Evolutionary conservation across 352 stramenopile genomes (phyloP).

Genomic region (Pythium vanterpoolii): DNA sequence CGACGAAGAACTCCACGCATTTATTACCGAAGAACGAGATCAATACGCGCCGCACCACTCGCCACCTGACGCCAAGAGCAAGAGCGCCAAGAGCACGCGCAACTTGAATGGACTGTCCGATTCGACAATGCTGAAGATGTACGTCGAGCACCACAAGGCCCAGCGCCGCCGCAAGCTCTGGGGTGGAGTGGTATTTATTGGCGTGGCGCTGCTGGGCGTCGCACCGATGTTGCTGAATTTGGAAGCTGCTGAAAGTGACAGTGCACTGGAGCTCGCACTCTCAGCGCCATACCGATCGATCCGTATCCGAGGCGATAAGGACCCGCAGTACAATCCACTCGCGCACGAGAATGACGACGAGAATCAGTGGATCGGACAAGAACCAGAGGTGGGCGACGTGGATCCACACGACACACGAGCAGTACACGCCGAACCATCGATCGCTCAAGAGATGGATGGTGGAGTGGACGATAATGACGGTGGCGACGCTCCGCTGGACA

Average conservation of each 20-base stretch:
- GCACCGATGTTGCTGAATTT: slow-evolving; percentile 17
- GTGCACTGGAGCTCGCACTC: slow-evolving; percentile 14
- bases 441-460: background rate
- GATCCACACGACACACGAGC: slow-evolving; percentile 12
- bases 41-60: slow-evolving; percentile 23
- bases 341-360: slow-evolving; percentile 1
- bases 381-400: slow-evolving; percentile 13
- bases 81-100: background rate
- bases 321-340: background rate
- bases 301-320: background rate
- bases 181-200: slow-evolving; percentile 15
- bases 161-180: slow-evolving; percentile 22
- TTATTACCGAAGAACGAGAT: slow-evolving; percentile 5
- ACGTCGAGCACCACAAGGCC: slow-evolving; percentile 19
- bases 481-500: background rate
- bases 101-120: slow-evolving; percentile 17
- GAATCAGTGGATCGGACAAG: background rate
- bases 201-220: slow-evolving; percentile 14
- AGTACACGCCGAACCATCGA: background rate
- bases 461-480: background rate
- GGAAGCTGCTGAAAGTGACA: background rate
- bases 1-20: slow-evolving; percentile 24
- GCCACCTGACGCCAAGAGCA: slow-evolving; percentile 12
- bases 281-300: slow-evolving; percentile 20
- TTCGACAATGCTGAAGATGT: slow-evolving; percentile 23